These are phyloP conservation scores for Seminavis robusta DNA, from an alignment of 108 stramenopile genomes.

Conservation along the genomic window DNA sequence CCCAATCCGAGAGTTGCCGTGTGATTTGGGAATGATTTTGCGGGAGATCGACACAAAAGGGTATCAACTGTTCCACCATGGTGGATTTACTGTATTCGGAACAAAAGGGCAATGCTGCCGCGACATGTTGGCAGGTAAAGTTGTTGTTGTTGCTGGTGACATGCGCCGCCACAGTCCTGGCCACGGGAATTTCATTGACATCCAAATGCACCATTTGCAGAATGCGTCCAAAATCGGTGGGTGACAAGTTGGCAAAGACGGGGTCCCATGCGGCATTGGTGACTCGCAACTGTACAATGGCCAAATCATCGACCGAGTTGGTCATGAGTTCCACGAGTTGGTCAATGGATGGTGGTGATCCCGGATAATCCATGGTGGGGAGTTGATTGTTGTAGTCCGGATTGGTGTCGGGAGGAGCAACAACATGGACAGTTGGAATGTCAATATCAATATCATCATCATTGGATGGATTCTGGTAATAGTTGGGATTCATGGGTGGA, in stretches of 20 bases:
- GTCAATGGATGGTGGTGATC: background rate
- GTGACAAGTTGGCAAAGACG: conserved; percentile 69
- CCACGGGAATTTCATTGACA: background rate
- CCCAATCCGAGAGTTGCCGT: conserved; percentile 12
- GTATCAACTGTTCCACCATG: conserved; percentile 1
- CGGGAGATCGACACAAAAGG: background rate
- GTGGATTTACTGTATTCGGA: background rate
- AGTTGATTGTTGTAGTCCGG: background rate
- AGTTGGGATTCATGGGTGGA: background rate
- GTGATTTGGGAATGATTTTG: background rate
- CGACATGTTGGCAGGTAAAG: background rate
- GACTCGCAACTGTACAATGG: conserved; percentile 19
- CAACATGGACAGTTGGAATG: background rate
- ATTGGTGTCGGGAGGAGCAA: background rate
- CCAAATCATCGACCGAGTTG: background rate
- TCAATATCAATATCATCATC: conserved; percentile 3
- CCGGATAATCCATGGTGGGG: background rate
- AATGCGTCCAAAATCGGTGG: background rate
- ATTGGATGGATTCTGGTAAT: background rate
- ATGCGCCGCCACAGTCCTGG: background rate
- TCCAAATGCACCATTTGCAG: background rate
- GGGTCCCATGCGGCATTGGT: conserved; percentile 53
- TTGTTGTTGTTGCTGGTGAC: no score
- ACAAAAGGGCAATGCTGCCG: background rate
- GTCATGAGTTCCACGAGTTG: background rate